phyloP scores from a whole-genome alignment of 371 early-diverging fungal species.

The Mucor lusitanicus region DNA sequence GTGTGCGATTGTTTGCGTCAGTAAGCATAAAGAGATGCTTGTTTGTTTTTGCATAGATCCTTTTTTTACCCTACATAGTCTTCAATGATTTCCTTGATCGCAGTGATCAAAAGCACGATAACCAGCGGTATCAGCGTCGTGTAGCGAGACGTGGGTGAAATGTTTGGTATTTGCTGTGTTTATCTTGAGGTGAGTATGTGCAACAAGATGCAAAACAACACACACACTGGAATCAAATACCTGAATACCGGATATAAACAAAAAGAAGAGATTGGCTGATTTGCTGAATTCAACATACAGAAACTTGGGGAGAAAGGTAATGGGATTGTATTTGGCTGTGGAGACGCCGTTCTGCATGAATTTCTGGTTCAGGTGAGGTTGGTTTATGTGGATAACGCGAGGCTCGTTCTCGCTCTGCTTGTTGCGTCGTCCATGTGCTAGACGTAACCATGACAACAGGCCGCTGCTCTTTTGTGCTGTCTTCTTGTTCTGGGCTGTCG shows the following conservation, averaged over 20 bases:
- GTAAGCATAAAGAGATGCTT: neutral
- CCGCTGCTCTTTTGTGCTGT: neutral
- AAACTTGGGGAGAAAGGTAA: constrained; percentile 87
- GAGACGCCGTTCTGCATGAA: constrained; percentile 74
- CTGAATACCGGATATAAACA: constrained; percentile 81
- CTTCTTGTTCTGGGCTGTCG: neutral
- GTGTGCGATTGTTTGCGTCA: neutral
- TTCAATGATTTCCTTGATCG: constrained; percentile 96
- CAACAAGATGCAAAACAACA: neutral
- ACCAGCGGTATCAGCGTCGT: constrained; percentile 93
- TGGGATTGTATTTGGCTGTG: constrained; percentile 83
- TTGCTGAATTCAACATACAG: constrained; percentile 88
- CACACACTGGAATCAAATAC: constrained; percentile 24
- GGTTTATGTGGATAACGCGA: constrained; percentile 76
- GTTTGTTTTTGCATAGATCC: neutral
- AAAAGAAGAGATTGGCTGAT: constrained; percentile 90
- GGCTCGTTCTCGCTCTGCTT: constrained; percentile 12
- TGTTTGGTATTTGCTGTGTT: constrained; percentile 79
- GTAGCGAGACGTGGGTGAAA: constrained; percentile 83
- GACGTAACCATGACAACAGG: neutral
- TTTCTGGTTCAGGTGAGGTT: constrained; percentile 60
- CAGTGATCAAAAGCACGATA: constrained; percentile 91
- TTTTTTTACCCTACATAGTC: constrained; percentile 72
- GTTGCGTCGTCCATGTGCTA: neutral
- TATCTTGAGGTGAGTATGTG: neutral